Conservation (phyloP, 2,329 filamentous ascomycete genomes). For the Rugonectria rugulosa region DNA sequence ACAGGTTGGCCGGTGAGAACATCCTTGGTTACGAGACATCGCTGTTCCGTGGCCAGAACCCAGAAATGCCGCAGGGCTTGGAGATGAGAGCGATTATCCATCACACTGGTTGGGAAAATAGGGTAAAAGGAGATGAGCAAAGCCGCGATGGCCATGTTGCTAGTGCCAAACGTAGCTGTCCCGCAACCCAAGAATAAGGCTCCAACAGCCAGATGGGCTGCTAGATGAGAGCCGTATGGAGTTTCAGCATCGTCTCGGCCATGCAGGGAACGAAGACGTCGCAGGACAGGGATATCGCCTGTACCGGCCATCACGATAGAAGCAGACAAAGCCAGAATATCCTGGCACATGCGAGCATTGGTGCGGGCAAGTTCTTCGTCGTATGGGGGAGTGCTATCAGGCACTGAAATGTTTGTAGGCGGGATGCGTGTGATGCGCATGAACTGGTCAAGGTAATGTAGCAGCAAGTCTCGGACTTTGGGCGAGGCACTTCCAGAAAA, state of each 20-base stretch:
- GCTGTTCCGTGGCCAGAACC: conserved; percentile 89
- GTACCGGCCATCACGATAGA: conserved; percentile 96
- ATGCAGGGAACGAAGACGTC: conserved; percentile 86
- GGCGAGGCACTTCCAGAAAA: conserved; percentile 76
- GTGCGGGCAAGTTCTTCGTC: conserved; percentile 85
- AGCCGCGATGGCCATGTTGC: conserved; percentile 83
- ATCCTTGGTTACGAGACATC: conserved; percentile 89
- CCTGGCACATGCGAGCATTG: conserved; percentile 89
- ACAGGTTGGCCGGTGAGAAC: conserved; percentile 84
- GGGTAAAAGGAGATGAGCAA: conserved; percentile 94
- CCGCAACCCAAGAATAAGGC: conserved; percentile 91
- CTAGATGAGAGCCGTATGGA: conserved; percentile 92
- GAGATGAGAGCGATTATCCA: conserved; percentile 93
- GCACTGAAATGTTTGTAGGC: conserved; percentile 37
- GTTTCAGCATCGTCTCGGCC: conserved; percentile 84
- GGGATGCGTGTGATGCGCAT: conserved; percentile 76
- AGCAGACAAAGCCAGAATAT: conserved; percentile 81
- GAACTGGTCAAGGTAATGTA: conserved; percentile 87
- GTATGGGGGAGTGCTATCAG: conserved; percentile 61
- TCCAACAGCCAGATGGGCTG: conserved; percentile 90
- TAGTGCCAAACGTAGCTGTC: conserved; percentile 89
- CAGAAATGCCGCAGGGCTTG: conserved; percentile 98
- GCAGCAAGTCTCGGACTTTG: conserved; percentile 79
- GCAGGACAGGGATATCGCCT: conserved; percentile 85
- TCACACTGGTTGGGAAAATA: conserved; percentile 84